Base-by-base conservation (phyloP, 768 basidiomycete genomes). In the Calvatia gigantea region DNA sequence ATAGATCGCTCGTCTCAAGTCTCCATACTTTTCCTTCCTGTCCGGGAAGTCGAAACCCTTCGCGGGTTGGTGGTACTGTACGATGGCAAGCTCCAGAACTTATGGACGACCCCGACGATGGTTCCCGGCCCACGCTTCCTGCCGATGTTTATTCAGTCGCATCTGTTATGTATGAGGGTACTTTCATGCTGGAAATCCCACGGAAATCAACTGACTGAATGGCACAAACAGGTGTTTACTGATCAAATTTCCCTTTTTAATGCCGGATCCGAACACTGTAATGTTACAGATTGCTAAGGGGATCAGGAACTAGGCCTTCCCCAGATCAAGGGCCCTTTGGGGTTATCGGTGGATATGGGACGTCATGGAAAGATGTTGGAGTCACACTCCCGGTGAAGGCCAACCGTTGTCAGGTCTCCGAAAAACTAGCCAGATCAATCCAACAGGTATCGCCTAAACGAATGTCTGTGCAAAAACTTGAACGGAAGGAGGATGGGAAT, bases 201-300 rank as follows among this genome's bases (percentile, higher is more conserved):
- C 5, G 5, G 5, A 1, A 2, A 39, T 15, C 21, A 15, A n/a
- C 7, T 35, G n/a, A n/a, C n/a, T n/a, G n/a, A n/a, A n/a, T n/a
- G n/a, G n/a, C n/a, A n/a, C n/a, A n/a, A n/a, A n/a, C 15, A 64
- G 63, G 56, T 66, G 6, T 58, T 61, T n/a, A 62, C 64, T 1
- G 63, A 57, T 15, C 53, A 56, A 4, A 41, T 64, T n/a, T 64
- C 66, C 2, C 65, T 64, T 42, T 46, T 51, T 42, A 56, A 65
- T 43, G 6, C 43, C 49, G 2, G 60, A 59, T 2, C 63, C 62
- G 11, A 23, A 50, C 0, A 58, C 63, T 9, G 54, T 65, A 12
- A 58, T 65, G 19, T 31, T 54, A 2, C 57, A 59, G 32, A 56
- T 67, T 2, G 46, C 44, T 25, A 21, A 50, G 21, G 64, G 63